phyloP scores from a whole-genome alignment of 2,329 filamentous ascomycete species.

The Colletotrichum salicis region DNA sequence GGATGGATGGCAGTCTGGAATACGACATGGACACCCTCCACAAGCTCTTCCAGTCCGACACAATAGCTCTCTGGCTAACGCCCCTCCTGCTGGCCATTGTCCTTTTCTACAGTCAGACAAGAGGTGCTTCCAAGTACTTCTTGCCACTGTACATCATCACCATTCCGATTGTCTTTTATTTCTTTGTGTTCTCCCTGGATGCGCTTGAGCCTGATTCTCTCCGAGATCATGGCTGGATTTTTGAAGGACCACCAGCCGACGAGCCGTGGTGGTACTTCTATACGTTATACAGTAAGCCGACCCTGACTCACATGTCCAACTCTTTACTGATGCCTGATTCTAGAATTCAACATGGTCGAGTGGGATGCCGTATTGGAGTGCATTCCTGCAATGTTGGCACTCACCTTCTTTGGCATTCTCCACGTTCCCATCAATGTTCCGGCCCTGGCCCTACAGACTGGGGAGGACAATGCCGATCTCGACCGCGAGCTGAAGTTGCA shows the following conservation, averaged over 20 bases:
- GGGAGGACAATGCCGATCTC: slow-evolving; percentile 91
- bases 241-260: slow-evolving; percentile 82
- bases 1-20: slow-evolving; percentile 84
- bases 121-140: slow-evolving; percentile 83
- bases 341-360: slow-evolving; percentile 83
- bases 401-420: slow-evolving; percentile 96
- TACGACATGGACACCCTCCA: slow-evolving; percentile 82
- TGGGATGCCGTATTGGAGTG: slow-evolving; percentile 87
- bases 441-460: slow-evolving; percentile 87
- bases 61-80: slow-evolving; percentile 83
- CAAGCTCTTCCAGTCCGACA: slow-evolving; percentile 78
- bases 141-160: slow-evolving; percentile 86
- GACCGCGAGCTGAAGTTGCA: slow-evolving; percentile 93
- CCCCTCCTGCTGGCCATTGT: slow-evolving; percentile 81
- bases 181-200: slow-evolving; percentile 77
- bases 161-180: slow-evolving; percentile 82
- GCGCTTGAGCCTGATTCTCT: slow-evolving; percentile 74
- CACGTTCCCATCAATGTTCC: slow-evolving; percentile 99
- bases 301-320: background rate
- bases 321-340: slow-evolving; percentile 38
- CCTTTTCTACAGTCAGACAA: slow-evolving; percentile 80
- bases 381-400: slow-evolving; percentile 92
- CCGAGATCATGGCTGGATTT: slow-evolving; percentile 86
- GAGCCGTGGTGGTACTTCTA: slow-evolving; percentile 99
- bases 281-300: slow-evolving; percentile 83